These are phyloP conservation scores for Pelargonium citronellum DNA, from an alignment of 441 rosid species.

Conservation along the genomic window DNA sequence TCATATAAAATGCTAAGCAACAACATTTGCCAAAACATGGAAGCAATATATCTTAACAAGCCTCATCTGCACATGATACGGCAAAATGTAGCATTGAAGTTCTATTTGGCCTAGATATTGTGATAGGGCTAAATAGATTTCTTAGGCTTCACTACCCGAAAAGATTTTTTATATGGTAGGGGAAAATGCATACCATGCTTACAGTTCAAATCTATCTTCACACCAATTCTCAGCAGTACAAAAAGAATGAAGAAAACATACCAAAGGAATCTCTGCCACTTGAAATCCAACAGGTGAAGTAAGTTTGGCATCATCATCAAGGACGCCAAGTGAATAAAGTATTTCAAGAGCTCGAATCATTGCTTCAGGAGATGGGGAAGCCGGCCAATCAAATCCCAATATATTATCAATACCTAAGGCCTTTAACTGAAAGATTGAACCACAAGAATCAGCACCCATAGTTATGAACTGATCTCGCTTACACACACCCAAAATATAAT, in stretches of 20 bases:
- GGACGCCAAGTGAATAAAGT: conserved; percentile 81
- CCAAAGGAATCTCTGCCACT: conserved; percentile 94
- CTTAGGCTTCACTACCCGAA: not conserved
- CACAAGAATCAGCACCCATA: conserved; percentile 19
- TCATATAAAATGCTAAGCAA: not conserved
- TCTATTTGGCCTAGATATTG: not conserved
- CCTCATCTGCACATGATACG: not conserved
- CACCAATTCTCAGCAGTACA: not conserved
- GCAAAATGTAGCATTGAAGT: not conserved
- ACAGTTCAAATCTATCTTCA: not conserved
- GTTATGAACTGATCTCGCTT: conserved; percentile 4
- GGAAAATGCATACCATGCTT: not conserved
- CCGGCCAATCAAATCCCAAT: conserved; percentile 91
- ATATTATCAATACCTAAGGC: conserved; percentile 95
- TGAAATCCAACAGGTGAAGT: conserved; percentile 94
- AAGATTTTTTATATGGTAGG: not conserved
- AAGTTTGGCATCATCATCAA: conserved; percentile 96
- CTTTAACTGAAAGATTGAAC: conserved; percentile 53
- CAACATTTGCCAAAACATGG: not conserved
- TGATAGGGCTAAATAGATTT: not conserved
- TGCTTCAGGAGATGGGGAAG: conserved; percentile 88
- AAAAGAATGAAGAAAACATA: conserved; percentile 25
- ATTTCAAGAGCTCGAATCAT: conserved; percentile 92
- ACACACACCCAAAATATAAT: not conserved
- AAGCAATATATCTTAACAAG: not conserved